Base-by-base conservation (phyloP, 2,329 filamentous ascomycete species). In the Botryotinia calthae region DNA sequence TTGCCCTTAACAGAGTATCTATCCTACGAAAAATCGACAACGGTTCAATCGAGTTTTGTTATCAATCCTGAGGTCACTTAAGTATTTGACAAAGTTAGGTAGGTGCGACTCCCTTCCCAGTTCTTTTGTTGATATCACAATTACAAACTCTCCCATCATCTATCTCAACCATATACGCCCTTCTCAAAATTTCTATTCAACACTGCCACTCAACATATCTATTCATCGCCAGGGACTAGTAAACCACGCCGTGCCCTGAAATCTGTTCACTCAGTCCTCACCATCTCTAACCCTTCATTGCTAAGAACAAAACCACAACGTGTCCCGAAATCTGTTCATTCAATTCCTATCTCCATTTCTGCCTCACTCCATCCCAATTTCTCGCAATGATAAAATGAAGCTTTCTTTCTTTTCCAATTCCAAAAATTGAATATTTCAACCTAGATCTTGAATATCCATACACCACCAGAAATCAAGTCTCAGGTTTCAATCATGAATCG, bases 401-500 rank as follows among this genome's bases (percentile, higher is more conserved):
- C n/a, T 31, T 28, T 28, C 20, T 25, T 31, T 31, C 37, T 20
- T 31, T 31, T 42, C 37, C 18, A 25, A 56, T 56, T 10, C 37
- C 65, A 42, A 56, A 56, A 31, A 8, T 25, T 56, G 34, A 56
- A 40, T 31, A 25, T 22, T 42, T 18, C n/a, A 42, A 64, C 25
- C 40, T 44, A 22, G n/a, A 31, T 12, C n/a, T 31, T 67, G n/a
- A 63, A 62, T 31, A 46, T 70, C 31, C 28, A 31, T 58, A 18
- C 25, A 34, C 16, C 20, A 61, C 12, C 31, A 37, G 31, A 18
- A 42, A 7, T 46, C 70, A 72, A 72, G 51, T 18, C 51, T 56
- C 68, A 16, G 64, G 25, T 28, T 34, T 68, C 70, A 72, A 70
- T 54, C 65, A 74, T 75, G 73, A 77, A 66, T 64, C 74, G 74